Conservation (phyloP, 345 rosid genomes). For the Eutrema japonicum region DNA sequence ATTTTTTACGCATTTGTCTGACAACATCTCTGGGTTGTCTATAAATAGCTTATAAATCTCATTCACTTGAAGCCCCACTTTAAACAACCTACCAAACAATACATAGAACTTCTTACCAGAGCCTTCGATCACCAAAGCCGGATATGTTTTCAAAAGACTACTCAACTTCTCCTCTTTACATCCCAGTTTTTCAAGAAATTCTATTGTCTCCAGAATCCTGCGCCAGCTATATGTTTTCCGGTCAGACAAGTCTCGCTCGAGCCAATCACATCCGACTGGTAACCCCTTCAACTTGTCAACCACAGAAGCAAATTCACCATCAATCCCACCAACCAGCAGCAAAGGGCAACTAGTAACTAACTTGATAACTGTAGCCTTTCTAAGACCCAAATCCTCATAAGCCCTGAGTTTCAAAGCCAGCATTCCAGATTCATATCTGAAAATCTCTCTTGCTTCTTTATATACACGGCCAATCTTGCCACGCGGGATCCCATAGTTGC, state of each 20-base stretch:
- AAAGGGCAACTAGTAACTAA: constrained; percentile 61
- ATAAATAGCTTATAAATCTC: constrained; percentile 55
- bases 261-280: constrained; percentile 59
- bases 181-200: constrained; percentile 68
- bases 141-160: constrained; percentile 54
- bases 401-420: constrained; percentile 54
- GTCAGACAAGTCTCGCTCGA: constrained; percentile 51
- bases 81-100: constrained; percentile 63
- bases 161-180: constrained; percentile 57
- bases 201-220: constrained; percentile 57
- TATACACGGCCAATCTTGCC: constrained; percentile 70
- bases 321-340: constrained; percentile 57
- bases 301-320: constrained; percentile 54
- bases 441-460: constrained; percentile 65
- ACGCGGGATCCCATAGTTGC: constrained; percentile 75
- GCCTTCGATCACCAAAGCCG: constrained; percentile 61
- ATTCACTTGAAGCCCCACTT: constrained; percentile 59
- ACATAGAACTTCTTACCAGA: constrained; percentile 66
- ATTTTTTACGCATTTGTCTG: constrained; percentile 52
- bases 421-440: constrained; percentile 50
- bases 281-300: constrained; percentile 54
- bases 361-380: constrained; percentile 58
- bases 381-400: constrained; percentile 67
- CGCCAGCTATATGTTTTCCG: constrained; percentile 59
- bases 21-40: constrained; percentile 57